Base-by-base conservation (phyloP, 169 alveolate species). In the Eimeria necatrix region DNA sequence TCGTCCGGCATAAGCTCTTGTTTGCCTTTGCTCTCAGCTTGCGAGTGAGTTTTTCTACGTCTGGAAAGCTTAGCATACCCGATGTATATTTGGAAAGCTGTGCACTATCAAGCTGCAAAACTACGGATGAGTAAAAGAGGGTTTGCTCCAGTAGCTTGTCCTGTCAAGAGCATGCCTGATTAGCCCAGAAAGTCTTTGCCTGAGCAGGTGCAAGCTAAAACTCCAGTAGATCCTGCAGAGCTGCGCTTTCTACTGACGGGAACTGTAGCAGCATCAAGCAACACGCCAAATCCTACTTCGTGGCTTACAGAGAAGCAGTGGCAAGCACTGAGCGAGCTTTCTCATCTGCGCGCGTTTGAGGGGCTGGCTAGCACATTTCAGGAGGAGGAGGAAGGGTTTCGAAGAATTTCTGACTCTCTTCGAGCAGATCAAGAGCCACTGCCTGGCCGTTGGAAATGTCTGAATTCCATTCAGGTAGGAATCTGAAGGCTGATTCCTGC, bases 241-340 rank as follows among this genome's bases (percentile, higher is more conserved):
- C 98, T 99, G 98, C 97, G 99, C 85, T 98, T 98, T 91, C 97
- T 98, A 80, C 96, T 98, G 88, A 98, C 99, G 24, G 99, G 99
- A 3, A 95, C 98, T 10, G 99, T 98, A 68, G 98, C 98, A 74
- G 96, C 97, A 48, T 96, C 97, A 86, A 97, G 96, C 18, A 94
- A 92, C n/a, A 88, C 90, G 46, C 87, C 74, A 22, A 98, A 98
- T 96, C 99, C 99, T 0, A 98, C 99, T 24, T 96, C 95, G 22
- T 98, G 99, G 99, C 97, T 98, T 24, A 97, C 98, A 74, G 99
- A 97, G 41, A 97, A 97, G 86, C 97, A 97, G 91, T 98, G 99
- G 99, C 97, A 97, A 81, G 98, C 98, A 95, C 94, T 97, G 51
- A 95, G 97, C 86, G 98, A 98, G 26, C 96, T 98, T 97, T 90